These are phyloP conservation scores for Caryopteris hybrid DNA, from an alignment of 305 asterid species.

Conservation along the genomic window DNA sequence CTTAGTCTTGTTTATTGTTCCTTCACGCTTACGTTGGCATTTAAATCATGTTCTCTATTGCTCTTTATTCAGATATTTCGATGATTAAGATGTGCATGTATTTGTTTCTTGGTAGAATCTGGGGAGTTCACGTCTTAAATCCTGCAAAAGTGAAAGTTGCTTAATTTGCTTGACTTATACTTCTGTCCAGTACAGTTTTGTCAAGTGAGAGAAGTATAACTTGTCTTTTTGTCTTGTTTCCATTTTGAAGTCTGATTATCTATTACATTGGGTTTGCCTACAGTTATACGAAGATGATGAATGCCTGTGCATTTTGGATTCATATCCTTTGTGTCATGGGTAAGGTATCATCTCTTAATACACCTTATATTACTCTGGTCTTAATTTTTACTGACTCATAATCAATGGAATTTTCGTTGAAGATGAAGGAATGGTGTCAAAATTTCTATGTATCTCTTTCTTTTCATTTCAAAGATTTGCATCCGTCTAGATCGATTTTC, in stretches of 20 bases:
- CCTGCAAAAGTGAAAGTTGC: not conserved
- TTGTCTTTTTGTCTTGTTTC: not conserved
- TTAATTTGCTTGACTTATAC: not conserved
- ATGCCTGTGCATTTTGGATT: constrained; percentile 88
- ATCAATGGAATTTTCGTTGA: not conserved
- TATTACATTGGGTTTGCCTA: constrained; percentile 22
- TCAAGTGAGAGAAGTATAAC: not conserved
- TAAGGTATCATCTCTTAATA: constrained; percentile 67
- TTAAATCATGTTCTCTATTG: not conserved
- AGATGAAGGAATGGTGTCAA: not conserved
- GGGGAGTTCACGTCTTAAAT: not conserved
- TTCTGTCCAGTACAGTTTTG: not conserved
- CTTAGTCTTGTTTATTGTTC: not conserved
- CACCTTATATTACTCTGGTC: constrained; percentile 15
- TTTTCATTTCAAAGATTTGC: not conserved
- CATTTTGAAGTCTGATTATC: constrained; percentile 24
- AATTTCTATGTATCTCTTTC: not conserved
- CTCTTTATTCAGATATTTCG: not conserved
- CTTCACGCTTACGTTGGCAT: not conserved
- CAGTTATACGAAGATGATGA: constrained; percentile 90
- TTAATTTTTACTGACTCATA: not conserved
- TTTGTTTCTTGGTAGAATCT: not conserved
- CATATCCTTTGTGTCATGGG: constrained; percentile 87
- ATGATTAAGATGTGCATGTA: not conserved
- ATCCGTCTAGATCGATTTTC: not conserved